phyloP scores from a whole-genome alignment of 345 rosid species.

The Pugionium cornutum region DNA sequence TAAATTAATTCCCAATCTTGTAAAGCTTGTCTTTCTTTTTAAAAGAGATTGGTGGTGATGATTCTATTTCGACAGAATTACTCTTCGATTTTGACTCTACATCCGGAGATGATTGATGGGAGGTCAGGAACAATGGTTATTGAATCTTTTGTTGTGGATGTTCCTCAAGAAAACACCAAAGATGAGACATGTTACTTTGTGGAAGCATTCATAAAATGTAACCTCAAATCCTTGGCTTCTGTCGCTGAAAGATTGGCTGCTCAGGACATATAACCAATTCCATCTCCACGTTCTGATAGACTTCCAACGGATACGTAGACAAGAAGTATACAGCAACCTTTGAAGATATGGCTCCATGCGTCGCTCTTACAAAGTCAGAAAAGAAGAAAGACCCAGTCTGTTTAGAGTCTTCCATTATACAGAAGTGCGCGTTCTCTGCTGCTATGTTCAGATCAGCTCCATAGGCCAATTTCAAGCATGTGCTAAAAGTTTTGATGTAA shows the following conservation, averaged over 20 bases:
- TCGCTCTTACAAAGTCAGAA: too few relatives aligned
- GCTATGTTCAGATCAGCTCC: too few relatives aligned
- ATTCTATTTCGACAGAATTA: slow-evolving; percentile 61
- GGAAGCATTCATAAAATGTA: slow-evolving; percentile 76
- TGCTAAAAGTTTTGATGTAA: too few relatives aligned
- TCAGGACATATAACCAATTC: slow-evolving; percentile 29
- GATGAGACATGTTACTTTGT: slow-evolving; percentile 95
- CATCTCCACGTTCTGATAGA: slow-evolving; percentile 25
- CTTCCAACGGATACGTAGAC: too few relatives aligned
- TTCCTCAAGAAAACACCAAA: slow-evolving; percentile 87
- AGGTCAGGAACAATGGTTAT: slow-evolving; percentile 86
- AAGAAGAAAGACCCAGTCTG: too few relatives aligned
- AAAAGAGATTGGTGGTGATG: background rate
- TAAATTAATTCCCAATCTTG: background rate
- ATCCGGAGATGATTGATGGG: slow-evolving; percentile 89
- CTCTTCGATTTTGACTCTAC: slow-evolving; percentile 80
- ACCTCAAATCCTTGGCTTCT: slow-evolving; percentile 82
- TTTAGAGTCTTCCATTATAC: too few relatives aligned
- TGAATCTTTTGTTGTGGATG: slow-evolving; percentile 92
- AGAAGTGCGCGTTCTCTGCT: too few relatives aligned
- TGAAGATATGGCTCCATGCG: too few relatives aligned
- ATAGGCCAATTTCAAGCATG: too few relatives aligned
- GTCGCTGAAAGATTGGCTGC: slow-evolving; percentile 92
- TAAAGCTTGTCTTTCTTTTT: too few relatives aligned
- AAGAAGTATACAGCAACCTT: too few relatives aligned